Conservation (phyloP, 768 basidiomycete species). For the Mycena latifolia region DNA sequence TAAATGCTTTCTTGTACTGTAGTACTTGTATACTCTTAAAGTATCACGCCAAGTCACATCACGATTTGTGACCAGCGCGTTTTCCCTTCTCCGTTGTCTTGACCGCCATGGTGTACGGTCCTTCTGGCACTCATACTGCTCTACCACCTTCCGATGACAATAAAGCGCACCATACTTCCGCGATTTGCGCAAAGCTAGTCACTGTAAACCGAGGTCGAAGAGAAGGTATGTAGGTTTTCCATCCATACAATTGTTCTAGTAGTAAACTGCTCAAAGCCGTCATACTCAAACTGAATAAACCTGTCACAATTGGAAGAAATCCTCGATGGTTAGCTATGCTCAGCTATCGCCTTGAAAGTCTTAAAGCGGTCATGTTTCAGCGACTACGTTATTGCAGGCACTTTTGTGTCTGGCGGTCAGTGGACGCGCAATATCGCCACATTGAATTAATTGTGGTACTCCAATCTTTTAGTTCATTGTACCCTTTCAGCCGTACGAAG, state of each 20-base stretch:
- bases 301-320: slow-evolving; percentile 79
- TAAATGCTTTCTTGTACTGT: neutral
- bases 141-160: slow-evolving; percentile 1
- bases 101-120: neutral
- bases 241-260: slow-evolving; percentile 1
- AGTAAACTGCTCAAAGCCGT: slow-evolving; percentile 56
- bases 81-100: neutral
- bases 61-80: neutral
- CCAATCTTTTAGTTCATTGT: slow-evolving; percentile 9
- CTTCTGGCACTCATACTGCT: neutral
- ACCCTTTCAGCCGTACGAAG: slow-evolving; percentile 67
- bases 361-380: slow-evolving; percentile 43
- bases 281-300: slow-evolving; percentile 69
- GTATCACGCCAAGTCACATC: too few species aligned
- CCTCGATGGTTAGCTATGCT: slow-evolving; percentile 67
- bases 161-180: neutral
- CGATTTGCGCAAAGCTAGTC: slow-evolving; percentile 79
- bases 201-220: slow-evolving; percentile 72
- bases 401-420: slow-evolving; percentile 76
- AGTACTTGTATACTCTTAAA: too few species aligned
- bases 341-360: slow-evolving; percentile 37
- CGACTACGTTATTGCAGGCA: slow-evolving; percentile 74
- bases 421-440: slow-evolving; percentile 58
- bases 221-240: slow-evolving; percentile 62
- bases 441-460: neutral